A percentile compares a stretch with the other conserved stretches of the same genome.
phyloP scores from a whole-genome alignment of 106 monocot species.

The Gastrodia elata region DNA sequence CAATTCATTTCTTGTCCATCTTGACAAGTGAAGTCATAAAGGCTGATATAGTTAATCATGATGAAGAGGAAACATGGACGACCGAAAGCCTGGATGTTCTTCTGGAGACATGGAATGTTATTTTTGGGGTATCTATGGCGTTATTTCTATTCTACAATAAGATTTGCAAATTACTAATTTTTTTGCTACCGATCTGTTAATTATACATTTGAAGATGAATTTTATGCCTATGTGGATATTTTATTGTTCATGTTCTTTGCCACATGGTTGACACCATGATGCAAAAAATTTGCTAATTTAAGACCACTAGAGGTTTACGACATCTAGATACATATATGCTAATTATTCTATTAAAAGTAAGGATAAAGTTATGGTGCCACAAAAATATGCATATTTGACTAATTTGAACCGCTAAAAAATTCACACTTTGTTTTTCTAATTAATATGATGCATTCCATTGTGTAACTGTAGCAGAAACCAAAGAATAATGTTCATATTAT shows the following conservation, averaged over 20 bases:
- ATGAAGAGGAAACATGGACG: conserved; percentile 71
- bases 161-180: not conserved
- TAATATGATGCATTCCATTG: no score
- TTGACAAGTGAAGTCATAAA: conserved; percentile 82
- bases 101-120: conserved; percentile 81
- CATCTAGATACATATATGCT: not conserved
- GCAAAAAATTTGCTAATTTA: not conserved
- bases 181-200: not conserved
- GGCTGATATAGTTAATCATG: conserved; percentile 24
- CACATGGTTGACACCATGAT: not conserved
- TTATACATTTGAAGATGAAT: not conserved
- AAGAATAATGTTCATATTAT: not conserved
- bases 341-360: not conserved
- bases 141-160: not conserved
- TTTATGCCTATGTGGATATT: not conserved
- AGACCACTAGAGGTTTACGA: not conserved
- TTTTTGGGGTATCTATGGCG: conserved; percentile 57
- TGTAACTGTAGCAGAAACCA: not conserved
- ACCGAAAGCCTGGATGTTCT: conserved; percentile 72
- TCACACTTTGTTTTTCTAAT: no score
- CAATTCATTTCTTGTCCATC: conserved; percentile 52
- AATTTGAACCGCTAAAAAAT: no score
- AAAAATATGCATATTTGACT: no score
- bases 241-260: not conserved
- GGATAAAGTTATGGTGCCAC: no score